Base-by-base conservation (phyloP, 139 green algal species). In the Chlamydomonas applanata region DNA sequence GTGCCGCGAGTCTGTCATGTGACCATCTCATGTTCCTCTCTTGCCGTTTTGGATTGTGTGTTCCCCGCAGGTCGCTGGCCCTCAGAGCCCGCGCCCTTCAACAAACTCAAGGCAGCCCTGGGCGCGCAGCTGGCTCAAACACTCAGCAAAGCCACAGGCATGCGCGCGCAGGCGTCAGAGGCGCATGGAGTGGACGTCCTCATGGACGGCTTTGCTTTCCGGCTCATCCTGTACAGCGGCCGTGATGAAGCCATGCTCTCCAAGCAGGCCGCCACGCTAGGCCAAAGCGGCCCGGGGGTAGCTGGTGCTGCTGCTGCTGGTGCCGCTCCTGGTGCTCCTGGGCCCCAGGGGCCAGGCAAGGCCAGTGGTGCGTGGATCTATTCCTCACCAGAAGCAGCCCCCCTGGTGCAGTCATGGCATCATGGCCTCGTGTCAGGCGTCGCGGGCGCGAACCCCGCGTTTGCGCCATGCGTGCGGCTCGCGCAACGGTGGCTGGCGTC, bases 191-290 rank as follows among this genome's bases (percentile, higher is more conserved):
- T 96, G 14, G 90, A 95, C 32, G 88, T 95, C 3, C 67, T 94
- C 4, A 66, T 79, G 11, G 87, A 95, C 52, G 91, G 91, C 52
- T 95, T 93, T 73, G 91, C 86, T 25, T 92, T 94, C 78, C 83
- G 86, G 22, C 79, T 96, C 24, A 69, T 84, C 36, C 84, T 96
- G 29, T 82, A 76, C 68, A 82, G 79, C 2, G 89, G 90, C 56
- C 65, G 87, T 0, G 86, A 90, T 69, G 76, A 83, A 36, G 75
- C 69, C 20, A 83, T 88, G 79, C 74, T 83, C 53, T 36, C 40
- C 0, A 54, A 64, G 49, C 69, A 72, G 30, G 57, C 70, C 30
- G 2, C 65, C 30, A 32, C 52, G 11, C 45, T 70, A 2, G 40
- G 40, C 40, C 35, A 5, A 11, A 29, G 17, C 16, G 7, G 27